Evolutionary conservation across 2,329 filamentous ascomycete species (phyloP), one percentile per base, ranked within the genome.

Genomic region (Pseudocercospora eumusae): DNA sequence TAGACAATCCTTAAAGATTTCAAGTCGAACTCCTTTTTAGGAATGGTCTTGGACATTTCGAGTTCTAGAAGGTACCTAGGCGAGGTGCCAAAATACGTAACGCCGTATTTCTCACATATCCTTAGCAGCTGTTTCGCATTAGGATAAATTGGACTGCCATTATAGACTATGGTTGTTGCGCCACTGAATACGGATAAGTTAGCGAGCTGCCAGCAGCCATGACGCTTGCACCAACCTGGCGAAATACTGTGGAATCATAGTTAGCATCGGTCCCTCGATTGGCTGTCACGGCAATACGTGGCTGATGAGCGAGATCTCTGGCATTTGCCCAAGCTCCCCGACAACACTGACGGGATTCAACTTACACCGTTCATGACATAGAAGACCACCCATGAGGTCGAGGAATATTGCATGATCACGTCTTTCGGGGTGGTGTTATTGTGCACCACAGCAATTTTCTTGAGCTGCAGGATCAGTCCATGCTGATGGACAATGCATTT

Each of bases 331-430:
- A 18, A 40, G 36, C 36, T 40, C 15, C 15, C 36, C 36, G 13
- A 40, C 15, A n/a, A n/a, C 13, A 40, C 11, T 11, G 15, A 13
- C 36, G 6, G 13, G 36, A n/a, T 15, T n/a, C 13, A 6, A 36
- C 33, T 40, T 18, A 40, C 63, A 8, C 66, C 65, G 42, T 59
- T 64, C 66, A 68, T 69, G 45, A 79, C 75, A 66, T 79, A 78
- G 70, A 76, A 80, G n/a, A 81, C 73, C 0, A 81, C 75, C 80
- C 80, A 82, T 6, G 77, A 79, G 1, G 79, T 81, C 47, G 74
- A 79, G 4, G 75, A 77, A 68, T 80, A 82, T 61, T 81, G 79
- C 61, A 81, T 75, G 25, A 81, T 76, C 7, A 78, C 70, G 49
- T 78, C 76, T 9, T 70, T 61, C 0, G 75, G 70, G 1, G 72